Percentiles rank a stretch among this genome's conserved stretches.
Conservation (phyloP, 2,329 filamentous ascomycete species). For the Chrysoporthe deuterocubensis region DNA sequence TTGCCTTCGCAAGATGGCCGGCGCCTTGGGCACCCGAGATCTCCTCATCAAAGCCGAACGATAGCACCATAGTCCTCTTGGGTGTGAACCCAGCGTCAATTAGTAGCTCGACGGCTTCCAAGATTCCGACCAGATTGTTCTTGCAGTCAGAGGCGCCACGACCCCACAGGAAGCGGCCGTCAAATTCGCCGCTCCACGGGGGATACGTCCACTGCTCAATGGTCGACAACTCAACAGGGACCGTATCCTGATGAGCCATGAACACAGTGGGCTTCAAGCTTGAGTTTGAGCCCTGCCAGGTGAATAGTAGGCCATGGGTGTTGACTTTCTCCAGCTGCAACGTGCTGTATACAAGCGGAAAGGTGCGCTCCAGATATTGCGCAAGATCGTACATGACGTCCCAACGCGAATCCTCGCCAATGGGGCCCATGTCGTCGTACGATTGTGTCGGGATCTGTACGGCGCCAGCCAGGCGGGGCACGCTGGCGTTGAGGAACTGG, state of each 20-base stretch:
- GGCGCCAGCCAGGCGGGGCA: conserved; percentile 45
- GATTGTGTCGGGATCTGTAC: conserved; percentile 60
- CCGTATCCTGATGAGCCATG: conserved; percentile 69
- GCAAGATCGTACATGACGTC: conserved; percentile 61
- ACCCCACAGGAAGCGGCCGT: conserved; percentile 64
- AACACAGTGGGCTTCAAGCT: conserved; percentile 60
- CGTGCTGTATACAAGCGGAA: conserved; percentile 54
- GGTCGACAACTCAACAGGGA: conserved; percentile 59
- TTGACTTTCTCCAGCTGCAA: conserved; percentile 60
- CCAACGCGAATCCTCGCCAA: conserved; percentile 63
- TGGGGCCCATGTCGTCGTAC: conserved; percentile 57
- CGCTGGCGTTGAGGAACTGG: conserved; percentile 40
- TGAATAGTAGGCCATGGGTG: conserved; percentile 62
- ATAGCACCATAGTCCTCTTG: conserved; percentile 58
- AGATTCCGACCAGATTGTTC: conserved; percentile 60
- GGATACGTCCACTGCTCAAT: conserved; percentile 61
- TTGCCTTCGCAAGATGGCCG: conserved; percentile 46
- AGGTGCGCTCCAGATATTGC: conserved; percentile 51
- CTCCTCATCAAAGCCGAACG: conserved; percentile 69
- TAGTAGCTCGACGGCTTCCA: conserved; percentile 61
- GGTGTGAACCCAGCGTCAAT: conserved; percentile 57
- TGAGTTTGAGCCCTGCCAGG: conserved; percentile 56
- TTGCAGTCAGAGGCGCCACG: conserved; percentile 65
- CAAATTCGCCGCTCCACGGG: conserved; percentile 61
- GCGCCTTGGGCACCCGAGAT: conserved; percentile 57